Evolutionary conservation across 345 rosid species (phyloP), one percentile per base, ranked within the genome.

Genomic region (Camelina hispida): DNA sequence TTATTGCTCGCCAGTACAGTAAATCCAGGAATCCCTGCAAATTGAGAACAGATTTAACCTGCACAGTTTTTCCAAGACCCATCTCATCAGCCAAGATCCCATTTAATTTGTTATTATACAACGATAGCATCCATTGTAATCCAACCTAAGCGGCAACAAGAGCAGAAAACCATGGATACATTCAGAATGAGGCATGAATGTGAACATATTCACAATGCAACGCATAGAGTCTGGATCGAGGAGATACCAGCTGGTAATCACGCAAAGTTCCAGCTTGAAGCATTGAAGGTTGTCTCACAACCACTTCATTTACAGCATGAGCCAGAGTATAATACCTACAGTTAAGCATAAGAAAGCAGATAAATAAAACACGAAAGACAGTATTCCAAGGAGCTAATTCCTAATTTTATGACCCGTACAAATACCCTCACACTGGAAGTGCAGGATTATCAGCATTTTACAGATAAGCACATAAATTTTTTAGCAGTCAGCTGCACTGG

Each of bases 11-110:
- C 34, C 16, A 50, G 43, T 48, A 63, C 43, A 71, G 22, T 38
- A 18, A 76, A 71, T 53, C 30, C 55, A 53, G 56, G 46, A 59
- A 58, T 40, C 34, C 72, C 58, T 40, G 62, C 63, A 66, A 74
- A 69, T 1, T 51, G 56, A 40, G 63, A 57, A 50, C 40, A 70
- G 52, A 75, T 56, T 25, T 79, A 62, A 93, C 99, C 99, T 96
- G 99, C 58, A 96, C 99, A 69, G 99, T 96, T 88, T 96, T 96
- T 61, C 99, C 99, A 75, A 96, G 98, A 74, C 99, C 99, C 99
- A 96, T 96, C 86, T 96, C 99, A 84, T 96, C 99, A 17, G 99
- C 99, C 83, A 96, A 79, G 74, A 96, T 96, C 74, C 99, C 99
- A 85, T 96, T 96, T 74, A 96, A 82, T 85, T 96, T 96, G 81